A percentile compares a stretch with the other conserved stretches of the same genome.
Conservation (phyloP, 2,329 filamentous ascomycete species). For the Aschersonia sp. region DNA sequence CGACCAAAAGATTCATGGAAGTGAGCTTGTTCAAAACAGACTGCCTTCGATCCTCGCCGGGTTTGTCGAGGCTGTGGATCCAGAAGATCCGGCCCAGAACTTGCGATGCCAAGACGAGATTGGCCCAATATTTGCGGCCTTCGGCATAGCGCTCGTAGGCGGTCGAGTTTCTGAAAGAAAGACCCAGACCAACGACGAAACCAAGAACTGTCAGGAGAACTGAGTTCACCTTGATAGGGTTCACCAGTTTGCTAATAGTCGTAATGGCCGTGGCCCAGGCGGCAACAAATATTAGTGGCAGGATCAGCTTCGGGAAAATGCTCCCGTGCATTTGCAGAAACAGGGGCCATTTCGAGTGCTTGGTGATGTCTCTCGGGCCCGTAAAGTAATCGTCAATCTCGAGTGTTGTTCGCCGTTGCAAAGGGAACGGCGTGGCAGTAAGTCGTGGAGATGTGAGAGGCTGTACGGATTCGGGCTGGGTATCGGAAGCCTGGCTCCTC, state of each 20-base stretch:
- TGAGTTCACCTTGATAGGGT: conserved; percentile 19
- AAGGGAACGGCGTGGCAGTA: neutral
- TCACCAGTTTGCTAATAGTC: conserved; percentile 30
- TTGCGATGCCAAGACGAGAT: conserved; percentile 46
- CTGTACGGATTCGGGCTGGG: neutral
- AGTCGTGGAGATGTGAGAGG: conserved; percentile 1
- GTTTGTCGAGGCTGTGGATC: conserved; percentile 56
- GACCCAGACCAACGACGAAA: conserved; percentile 68
- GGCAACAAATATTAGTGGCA: conserved; percentile 49
- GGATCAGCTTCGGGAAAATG: conserved; percentile 57
- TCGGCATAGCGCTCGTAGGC: conserved; percentile 62
- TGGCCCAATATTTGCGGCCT: conserved; percentile 47
- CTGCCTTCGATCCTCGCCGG: conserved; percentile 36
- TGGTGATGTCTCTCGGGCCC: conserved; percentile 53
- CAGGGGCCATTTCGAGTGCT: conserved; percentile 63
- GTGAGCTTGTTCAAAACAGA: conserved; percentile 58
- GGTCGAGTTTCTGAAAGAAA: conserved; percentile 63
- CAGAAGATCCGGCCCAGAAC: conserved; percentile 66
- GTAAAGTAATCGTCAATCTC: conserved; percentile 48
- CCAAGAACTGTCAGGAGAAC: conserved; percentile 58
- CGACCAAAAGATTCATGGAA: conserved; percentile 62
- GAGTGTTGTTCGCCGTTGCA: conserved; percentile 19
- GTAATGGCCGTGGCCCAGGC: conserved; percentile 54
- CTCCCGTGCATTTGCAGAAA: conserved; percentile 65
- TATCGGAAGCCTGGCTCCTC: neutral